phyloP scores from a whole-genome alignment of 2,329 filamentous ascomycete species.

The Aspergillus chevalieri region DNA sequence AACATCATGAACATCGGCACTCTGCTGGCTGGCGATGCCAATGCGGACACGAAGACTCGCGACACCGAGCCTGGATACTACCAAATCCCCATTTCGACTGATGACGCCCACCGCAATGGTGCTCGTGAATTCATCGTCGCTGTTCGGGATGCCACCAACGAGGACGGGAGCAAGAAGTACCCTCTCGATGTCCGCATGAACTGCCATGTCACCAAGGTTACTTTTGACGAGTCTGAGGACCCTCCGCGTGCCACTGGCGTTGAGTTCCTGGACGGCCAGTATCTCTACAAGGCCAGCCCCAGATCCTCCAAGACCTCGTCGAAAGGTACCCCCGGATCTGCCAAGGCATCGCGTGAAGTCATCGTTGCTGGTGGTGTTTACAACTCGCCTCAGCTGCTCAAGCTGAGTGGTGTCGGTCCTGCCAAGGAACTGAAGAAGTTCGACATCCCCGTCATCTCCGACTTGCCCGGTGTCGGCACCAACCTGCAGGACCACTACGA shows the following conservation, averaged over 20 bases:
- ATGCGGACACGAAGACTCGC: conserved; percentile 40
- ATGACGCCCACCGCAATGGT: conserved; percentile 22
- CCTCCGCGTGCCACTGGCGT: conserved; percentile 44
- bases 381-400: conserved; percentile 60
- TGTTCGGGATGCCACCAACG: conserved; percentile 19
- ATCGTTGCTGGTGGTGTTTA: conserved; percentile 51
- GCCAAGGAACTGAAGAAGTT: conserved; percentile 46
- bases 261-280: conserved; percentile 44
- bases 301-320: conserved; percentile 14
- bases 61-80: conserved; percentile 49
- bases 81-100: conserved; percentile 51
- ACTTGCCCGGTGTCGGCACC: conserved; percentile 58
- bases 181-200: conserved; percentile 51
- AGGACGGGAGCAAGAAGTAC: conserved; percentile 37
- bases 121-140: conserved; percentile 39
- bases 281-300: conserved; percentile 45
- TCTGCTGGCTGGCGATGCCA: conserved; percentile 48
- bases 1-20: conserved; percentile 40
- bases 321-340: conserved; percentile 35
- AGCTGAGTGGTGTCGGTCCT: conserved; percentile 60
- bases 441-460: conserved; percentile 49
- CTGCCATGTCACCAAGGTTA: conserved; percentile 42
- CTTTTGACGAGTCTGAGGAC: conserved; percentile 33
- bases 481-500: conserved; percentile 56
- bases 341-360: conserved; percentile 40